Base-by-base conservation (phyloP, 2,329 filamentous ascomycete genomes). In the Cladosporium oxysporum region DNA sequence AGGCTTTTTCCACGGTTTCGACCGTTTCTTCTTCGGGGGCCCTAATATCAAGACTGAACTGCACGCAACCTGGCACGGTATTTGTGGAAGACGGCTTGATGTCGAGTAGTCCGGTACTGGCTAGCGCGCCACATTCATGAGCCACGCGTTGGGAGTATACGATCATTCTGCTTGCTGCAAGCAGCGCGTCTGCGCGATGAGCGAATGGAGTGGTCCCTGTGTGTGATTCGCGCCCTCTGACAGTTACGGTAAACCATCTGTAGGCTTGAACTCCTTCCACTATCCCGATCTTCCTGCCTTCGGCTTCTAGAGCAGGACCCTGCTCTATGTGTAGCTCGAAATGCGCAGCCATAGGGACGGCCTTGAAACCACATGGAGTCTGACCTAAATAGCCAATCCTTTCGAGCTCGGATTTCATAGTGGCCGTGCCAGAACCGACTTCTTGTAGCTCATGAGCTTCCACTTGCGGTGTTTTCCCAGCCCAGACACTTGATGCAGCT, bases 301-400 rank as follows among this genome's bases (percentile, higher is more conserved):
- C 82, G 18, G 83, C 83, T 72, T 93, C 88, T 0, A 96, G 83
- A 41, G 92, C 86, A 0, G 91, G 91, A 0, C 91, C 91, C 75
- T 96, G 92, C 75, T 96, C 92, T 62, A 94, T 94, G 74, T 95
- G 91, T 11, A 94, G 83, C 76, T 94, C 91, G 72, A 94, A 93
- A 76, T 94, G 91, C 0, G 90, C 91, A 0, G 86, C 89, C 78
- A 92, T 87, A 0, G 89, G 90, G 16, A 84, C 85, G 35, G 82
- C 80, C 68, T 83, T 80, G 74, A 89, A 82, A 62, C 82, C 87
- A 23, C 85, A 85, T 10, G 84, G 82, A 0, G 82, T 78, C 0
- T 77, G 70, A 16, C 91, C 91, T 0, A 91, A 78, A 69, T 91
- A 93, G 0, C 88, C 88, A 61, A 93, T 92, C 18, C 89, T 83